Base-by-base conservation (phyloP, 2,329 filamentous ascomycete species). In the Juglanconis sp. region DNA sequence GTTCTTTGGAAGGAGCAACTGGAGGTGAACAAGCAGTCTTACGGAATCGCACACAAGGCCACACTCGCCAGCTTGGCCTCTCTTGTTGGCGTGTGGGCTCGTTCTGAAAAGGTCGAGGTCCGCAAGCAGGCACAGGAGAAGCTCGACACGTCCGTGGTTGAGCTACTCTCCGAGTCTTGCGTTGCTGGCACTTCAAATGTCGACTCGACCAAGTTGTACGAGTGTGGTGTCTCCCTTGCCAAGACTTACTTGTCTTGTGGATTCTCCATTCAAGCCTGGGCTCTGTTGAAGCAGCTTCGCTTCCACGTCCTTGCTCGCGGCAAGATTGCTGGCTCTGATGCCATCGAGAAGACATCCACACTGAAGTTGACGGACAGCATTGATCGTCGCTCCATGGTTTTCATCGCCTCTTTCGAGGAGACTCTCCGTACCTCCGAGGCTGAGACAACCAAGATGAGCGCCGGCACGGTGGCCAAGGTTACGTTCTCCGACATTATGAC, bases 401-500 rank as follows among this genome's bases (percentile, higher is more conserved):
- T 63, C 24, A 61, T 63, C 35, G 61, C 61, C 56, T 46, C 61
- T 17, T 63, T 63, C 35, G 61, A 63, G 58, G 61, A 63, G 58
- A 53, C 61, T 11, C 61, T 63, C 4, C 61, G 61, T 35, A 49
- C 40, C 34, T 50, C 58, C 31, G 47, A 58, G 51, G 55, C 61
- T 3, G 61, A 60, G 42, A 48, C 46, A 49, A 54, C 61, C 53
- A 52, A 53, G 13, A 53, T 40, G 40, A 61, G 47, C 38, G 42
- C 53, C 4, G 55, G 56, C 54, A 63, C 48, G 44, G 54, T 61
- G 34, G 35, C 49, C 61, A 63, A 56, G 61, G 35, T 58, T 34
- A 63, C 61, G 13, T 63, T 63, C 61, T 63, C 61, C 30, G 61
- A 63, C 55, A 63, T 63, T 47, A 63, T 63, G 61, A 61, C 61